phyloP scores from a whole-genome alignment of 352 stramenopile genomes.

The Globisporangium emineosum region DNA sequence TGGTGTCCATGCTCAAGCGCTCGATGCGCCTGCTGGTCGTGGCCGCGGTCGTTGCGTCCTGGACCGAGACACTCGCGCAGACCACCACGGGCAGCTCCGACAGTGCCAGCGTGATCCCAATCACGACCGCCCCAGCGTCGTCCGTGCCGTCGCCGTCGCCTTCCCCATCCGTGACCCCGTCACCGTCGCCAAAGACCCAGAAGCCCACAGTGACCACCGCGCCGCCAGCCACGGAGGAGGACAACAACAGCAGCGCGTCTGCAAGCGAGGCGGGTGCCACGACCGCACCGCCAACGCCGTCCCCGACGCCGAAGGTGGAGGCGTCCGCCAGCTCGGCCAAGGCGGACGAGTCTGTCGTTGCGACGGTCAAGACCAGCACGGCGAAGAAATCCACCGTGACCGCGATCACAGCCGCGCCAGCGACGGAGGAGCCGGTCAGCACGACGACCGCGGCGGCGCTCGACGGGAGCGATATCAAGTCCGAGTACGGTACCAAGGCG shows the following conservation, averaged over 20 bases:
- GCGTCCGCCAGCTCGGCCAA: slow-evolving; percentile 9
- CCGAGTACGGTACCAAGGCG: slow-evolving; percentile 45
- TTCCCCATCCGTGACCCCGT: slow-evolving; percentile 21
- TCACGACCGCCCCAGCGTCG: background rate
- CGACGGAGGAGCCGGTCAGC: slow-evolving; percentile 18
- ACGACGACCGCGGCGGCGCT: slow-evolving; percentile 26
- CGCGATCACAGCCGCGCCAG: slow-evolving; percentile 22
- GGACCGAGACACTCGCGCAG: slow-evolving; percentile 3
- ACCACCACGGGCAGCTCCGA: slow-evolving; percentile 2
- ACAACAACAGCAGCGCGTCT: slow-evolving; percentile 3
- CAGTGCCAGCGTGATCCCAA: background rate
- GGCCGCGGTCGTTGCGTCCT: slow-evolving; percentile 8
- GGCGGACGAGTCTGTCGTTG: slow-evolving; percentile 16
- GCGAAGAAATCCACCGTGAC: slow-evolving; percentile 17
- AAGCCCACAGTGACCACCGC: slow-evolving; percentile 23
- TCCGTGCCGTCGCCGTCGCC: slow-evolving; percentile 12
- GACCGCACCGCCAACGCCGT: slow-evolving; percentile 16
- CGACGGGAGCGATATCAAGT: slow-evolving; percentile 35
- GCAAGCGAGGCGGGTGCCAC: slow-evolving; percentile 14
- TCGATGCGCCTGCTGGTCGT: slow-evolving; percentile 12
- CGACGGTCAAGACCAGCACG: slow-evolving; percentile 22
- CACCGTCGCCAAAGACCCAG: slow-evolving; percentile 20
- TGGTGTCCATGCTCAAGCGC: slow-evolving; percentile 13
- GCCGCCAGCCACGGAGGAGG: slow-evolving; percentile 10
- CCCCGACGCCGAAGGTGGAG: slow-evolving; percentile 10